Percentiles rank a stretch among this genome's conserved stretches.
Evolutionary conservation across 306 rosid species (phyloP).

Genomic region (Lathyrus aphaca): DNA sequence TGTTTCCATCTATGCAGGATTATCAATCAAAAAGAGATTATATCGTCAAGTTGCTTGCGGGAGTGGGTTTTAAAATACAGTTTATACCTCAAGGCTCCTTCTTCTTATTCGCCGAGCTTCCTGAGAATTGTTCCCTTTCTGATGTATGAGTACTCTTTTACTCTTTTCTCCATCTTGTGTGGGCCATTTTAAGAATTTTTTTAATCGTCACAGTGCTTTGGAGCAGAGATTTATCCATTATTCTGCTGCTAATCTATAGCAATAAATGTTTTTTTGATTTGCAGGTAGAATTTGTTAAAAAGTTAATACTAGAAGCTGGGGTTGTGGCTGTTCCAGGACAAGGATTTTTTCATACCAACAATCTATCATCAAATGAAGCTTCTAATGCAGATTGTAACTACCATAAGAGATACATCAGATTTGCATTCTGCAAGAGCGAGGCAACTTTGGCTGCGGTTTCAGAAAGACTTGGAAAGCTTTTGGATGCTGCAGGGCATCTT

Average conservation of each 20-base stretch:
- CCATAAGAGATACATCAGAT: constrained; percentile 70
- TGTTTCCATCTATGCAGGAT: constrained; percentile 55
- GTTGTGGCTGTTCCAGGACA: constrained; percentile 93
- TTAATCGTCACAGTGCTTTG: constrained; percentile 8
- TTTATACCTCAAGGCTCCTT: constrained; percentile 84
- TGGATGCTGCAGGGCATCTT: constrained; percentile 46
- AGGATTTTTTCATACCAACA: constrained; percentile 63
- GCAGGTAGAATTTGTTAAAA: constrained; percentile 77
- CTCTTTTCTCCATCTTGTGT: constrained; percentile 13
- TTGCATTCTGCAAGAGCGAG: constrained; percentile 86
- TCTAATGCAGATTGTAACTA: constrained; percentile 40
- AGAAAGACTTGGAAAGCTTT: constrained; percentile 55
- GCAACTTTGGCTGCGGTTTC: constrained; percentile 67
- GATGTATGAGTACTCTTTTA: constrained; percentile 58
- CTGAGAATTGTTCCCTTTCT: constrained; percentile 59
- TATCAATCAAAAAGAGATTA: constrained; percentile 77
- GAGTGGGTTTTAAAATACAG: constrained; percentile 66
- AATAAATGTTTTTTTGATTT: constrained; percentile 10
- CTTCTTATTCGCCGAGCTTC: constrained; percentile 82
- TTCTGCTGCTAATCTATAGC: constrained; percentile 10
- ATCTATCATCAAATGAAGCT: constrained; percentile 42
- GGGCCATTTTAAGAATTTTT: constrained; percentile 1
- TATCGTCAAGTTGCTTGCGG: constrained; percentile 55
- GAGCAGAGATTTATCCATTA: constrained; percentile 10
- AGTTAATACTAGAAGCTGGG: constrained; percentile 67